A percentile compares a stretch with the other conserved stretches of the same genome.
Evolutionary conservation across 1,284 basidiomycete genomes (phyloP).

Genomic region (Lignosus rhinocerotis): DNA sequence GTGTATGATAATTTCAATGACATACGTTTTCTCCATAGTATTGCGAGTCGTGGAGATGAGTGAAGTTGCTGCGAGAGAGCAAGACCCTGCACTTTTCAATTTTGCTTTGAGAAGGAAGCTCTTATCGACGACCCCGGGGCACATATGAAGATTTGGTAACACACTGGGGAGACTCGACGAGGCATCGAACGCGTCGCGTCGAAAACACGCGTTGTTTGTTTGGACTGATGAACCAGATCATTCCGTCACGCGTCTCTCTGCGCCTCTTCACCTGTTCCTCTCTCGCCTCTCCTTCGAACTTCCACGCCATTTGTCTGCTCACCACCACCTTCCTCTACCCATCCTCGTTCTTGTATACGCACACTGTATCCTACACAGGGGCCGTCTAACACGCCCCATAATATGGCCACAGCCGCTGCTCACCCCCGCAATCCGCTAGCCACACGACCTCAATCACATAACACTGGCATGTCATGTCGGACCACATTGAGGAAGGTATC

Average conservation of each 20-base stretch:
- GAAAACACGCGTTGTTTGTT: conserved; percentile 27
- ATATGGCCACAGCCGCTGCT: conserved; percentile 26
- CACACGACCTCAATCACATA: conserved; percentile 27
- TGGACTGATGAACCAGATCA: conserved; percentile 26
- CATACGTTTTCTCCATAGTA: no score
- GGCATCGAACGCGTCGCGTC: conserved; percentile 9
- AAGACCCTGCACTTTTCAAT: no score
- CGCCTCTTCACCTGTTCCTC: conserved; percentile 6
- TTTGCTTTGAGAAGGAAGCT: no score
- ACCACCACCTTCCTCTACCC: background rate
- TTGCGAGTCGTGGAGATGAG: no score
- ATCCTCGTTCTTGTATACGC: conserved; percentile 16
- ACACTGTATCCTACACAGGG: conserved; percentile 1
- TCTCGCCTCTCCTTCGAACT: conserved; percentile 9
- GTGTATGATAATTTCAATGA: no score
- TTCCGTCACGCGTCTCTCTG: conserved; percentile 23
- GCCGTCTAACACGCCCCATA: conserved; percentile 6
- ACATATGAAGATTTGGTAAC: background rate
- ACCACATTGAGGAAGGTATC: conserved; percentile 22
- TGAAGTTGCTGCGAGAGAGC: no score
- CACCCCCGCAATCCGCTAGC: conserved; percentile 28
- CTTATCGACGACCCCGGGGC: no score
- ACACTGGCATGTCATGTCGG: conserved; percentile 23
- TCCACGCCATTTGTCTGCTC: background rate
- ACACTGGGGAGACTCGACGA: background rate